These are phyloP conservation scores for Pleurotus djamor DNA, from an alignment of 768 basidiomycete species.

Conservation along the genomic window DNA sequence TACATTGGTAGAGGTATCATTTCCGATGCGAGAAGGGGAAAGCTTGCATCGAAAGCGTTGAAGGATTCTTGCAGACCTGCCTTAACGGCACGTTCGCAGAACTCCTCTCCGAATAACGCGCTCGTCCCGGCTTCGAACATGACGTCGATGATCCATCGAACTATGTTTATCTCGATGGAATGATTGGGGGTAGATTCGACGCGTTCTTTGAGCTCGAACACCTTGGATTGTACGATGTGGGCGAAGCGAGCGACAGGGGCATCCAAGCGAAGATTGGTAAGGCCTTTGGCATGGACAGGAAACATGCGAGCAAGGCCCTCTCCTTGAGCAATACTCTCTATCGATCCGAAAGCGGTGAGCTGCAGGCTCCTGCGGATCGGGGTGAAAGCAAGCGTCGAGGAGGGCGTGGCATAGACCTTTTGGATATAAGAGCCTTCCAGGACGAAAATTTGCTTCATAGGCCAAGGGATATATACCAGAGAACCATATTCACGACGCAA, in stretches of 20 bases:
- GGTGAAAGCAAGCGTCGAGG: neutral
- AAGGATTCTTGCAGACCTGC: neutral
- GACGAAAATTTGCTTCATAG: constrained; percentile 2
- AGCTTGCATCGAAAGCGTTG: neutral
- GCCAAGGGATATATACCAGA: constrained; percentile 3
- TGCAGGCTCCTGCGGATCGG: neutral
- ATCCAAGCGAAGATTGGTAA: neutral
- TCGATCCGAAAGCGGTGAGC: neutral
- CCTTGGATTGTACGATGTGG: neutral
- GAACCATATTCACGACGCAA: neutral
- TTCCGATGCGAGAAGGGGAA: constrained; percentile 1
- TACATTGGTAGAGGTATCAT: neutral
- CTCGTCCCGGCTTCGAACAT: constrained; percentile 6
- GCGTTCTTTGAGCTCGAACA: neutral
- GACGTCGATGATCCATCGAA: neutral
- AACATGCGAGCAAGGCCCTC: neutral
- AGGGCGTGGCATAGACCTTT: constrained; percentile 4
- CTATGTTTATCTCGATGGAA: neutral
- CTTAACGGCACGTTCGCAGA: neutral
- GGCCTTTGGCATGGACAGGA: constrained; percentile 2
- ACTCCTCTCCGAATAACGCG: constrained; percentile 1
- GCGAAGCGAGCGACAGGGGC: neutral
- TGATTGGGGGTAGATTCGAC: neutral
- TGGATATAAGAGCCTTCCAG: constrained; percentile 4
- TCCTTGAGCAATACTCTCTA: neutral